Base-by-base conservation (phyloP, 129 eudicot genomes). In the Ambrosia trifida region DNA sequence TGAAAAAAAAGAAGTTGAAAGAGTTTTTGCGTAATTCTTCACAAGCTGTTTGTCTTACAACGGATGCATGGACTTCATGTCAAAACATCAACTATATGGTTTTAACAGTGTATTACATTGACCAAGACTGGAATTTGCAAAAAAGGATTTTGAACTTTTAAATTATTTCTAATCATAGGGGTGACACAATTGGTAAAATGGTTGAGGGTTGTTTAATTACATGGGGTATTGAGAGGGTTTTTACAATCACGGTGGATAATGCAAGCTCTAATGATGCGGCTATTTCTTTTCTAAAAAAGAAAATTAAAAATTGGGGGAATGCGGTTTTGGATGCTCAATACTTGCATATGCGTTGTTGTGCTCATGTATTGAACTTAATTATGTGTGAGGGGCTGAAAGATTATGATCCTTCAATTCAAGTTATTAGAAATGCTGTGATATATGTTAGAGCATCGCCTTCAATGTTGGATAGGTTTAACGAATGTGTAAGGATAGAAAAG, bases 131-230 rank as follows among this genome's bases (percentile, higher is more conserved):
- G 46, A 61, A 61, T 31, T 61, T 33, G 17, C 46, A 61, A 16
- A 61, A 61, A 61, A 61, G 44, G 38, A 61, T 61, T 61, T 13
- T 24, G 28, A 4, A 61, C 1, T 33, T 61, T 61, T 28, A 61
- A 61, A n/a, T 12, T n/a, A 32, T 61, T 61, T 24, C 46, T 11
- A 61, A 61, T 33, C 50, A 45, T 45, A 45, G 12, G 12, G 50
- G 50, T 9, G 50, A 62, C 5, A 62, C 67, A 0, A 62, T 62
- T 62, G 67, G 67, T 41, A 62, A 62, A 62, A 62, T 62, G 67
- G 14, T 62, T 16, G 67, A 62, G 67, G 19, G 45, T 11, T 61
- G 66, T 17, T 61, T 24, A 24, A 60, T 60, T 32, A 1, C 44
- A 31, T 60, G 45, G 66, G 66, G 66, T 32, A 3, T 64, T 7